Evolutionary conservation across 73 alveolate genomes (phyloP).

Genomic region (Tetrahymena malaccensis): DNA sequence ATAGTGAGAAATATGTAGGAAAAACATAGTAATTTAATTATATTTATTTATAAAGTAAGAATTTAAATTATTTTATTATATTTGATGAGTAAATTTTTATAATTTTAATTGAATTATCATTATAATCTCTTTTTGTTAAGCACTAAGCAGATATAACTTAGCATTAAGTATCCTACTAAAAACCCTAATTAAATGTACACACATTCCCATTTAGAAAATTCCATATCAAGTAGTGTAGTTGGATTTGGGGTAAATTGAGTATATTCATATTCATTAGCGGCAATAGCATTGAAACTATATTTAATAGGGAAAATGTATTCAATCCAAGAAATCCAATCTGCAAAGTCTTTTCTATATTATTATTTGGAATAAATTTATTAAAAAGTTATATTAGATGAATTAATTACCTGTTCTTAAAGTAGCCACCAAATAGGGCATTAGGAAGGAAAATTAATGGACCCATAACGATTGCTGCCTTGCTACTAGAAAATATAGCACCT

Average conservation of each 20-base stretch:
- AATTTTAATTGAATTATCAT: background rate
- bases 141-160: background rate
- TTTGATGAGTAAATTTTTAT: too few species aligned
- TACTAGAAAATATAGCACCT: conserved; percentile 5
- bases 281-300: conserved; percentile 49
- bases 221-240: background rate
- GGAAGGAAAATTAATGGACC: conserved; percentile 34
- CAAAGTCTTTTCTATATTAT: conserved; percentile 1
- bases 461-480: conserved; percentile 18
- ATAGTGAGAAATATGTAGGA: too few species aligned
- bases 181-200: background rate
- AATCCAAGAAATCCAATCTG: conserved; percentile 45
- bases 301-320: conserved; percentile 60
- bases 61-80: too few species aligned
- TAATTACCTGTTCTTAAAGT: background rate
- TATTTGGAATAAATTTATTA: background rate
- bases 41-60: too few species aligned
- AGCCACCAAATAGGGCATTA: conserved; percentile 36
- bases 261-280: conserved; percentile 50
- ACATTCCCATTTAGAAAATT: background rate
- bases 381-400: background rate
- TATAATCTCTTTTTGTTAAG: background rate
- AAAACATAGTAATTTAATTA: too few species aligned
- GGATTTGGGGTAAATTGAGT: background rate
- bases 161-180: background rate